Evolutionary conservation across 306 rosid species (phyloP), one percentile per base, ranked within the genome.

Genomic region (Fragaria iinumae): DNA sequence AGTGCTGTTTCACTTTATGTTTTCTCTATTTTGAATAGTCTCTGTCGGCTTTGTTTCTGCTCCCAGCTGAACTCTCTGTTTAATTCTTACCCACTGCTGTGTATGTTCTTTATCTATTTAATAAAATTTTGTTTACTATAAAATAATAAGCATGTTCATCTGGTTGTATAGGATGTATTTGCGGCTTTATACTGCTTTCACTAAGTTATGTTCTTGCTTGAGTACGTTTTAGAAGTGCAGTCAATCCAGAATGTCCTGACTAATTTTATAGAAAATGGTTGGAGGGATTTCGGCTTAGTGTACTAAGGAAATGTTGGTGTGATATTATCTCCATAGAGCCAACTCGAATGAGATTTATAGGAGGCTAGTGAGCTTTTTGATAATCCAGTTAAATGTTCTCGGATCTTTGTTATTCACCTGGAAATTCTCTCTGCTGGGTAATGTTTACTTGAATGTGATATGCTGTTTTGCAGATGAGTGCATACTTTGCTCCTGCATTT

Each of bases 401-500:
- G 3, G 34, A 36, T 44, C 43, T 43, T 18, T 59, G 27, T 74
- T 27, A 20, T 25, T 20, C 66, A 32, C 48, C 75, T 7, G 66
- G 4, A n/a, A 11, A 23, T 27, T 43, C 36, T 43, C 36, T 56
- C 52, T 73, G 36, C 67, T 39, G 1, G 25, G 16, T 39, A 36
- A 39, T 73, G 11, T 56, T 27, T 56, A 62, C 47, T 63, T 73
- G 69, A 64, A 52, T 0, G 4, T 43, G 17, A 50, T 48, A 36
- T 75, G 77, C 49, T 80, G 43, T 83, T 76, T 72, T 79, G 71
- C 93, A 92, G 99, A 95, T 92, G 99, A 92, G 96, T 82, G 88
- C 90, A 39, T 95, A 95, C 78, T 90, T 79, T 84, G 97, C 97
- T 23, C 99, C 97, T 38, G 97, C 99, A 29, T 95, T 95, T 88